These are phyloP conservation scores for Plectosphaerella cucumerina DNA, from an alignment of 2,329 filamentous ascomycete genomes.

Conservation along the genomic window DNA sequence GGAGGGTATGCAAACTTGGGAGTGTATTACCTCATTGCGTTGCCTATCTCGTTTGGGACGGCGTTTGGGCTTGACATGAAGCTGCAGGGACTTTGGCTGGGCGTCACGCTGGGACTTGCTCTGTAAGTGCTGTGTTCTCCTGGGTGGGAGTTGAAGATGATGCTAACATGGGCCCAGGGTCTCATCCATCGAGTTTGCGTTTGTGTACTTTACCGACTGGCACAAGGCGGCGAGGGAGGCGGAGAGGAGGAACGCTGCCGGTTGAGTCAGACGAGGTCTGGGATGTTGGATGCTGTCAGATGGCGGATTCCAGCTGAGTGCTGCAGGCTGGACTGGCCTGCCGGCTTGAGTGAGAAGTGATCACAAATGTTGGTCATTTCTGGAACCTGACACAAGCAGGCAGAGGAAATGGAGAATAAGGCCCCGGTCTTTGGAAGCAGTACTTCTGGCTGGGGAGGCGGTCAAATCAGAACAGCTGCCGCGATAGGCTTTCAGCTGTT, in stretches of 20 bases:
- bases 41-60: constrained; percentile 77
- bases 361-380: too few relatives aligned
- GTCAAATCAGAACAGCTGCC: too few relatives aligned
- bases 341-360: too few relatives aligned
- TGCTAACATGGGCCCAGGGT: constrained; percentile 31
- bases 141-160: neutral
- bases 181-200: constrained; percentile 48
- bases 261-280: too few relatives aligned
- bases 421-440: too few relatives aligned
- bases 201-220: constrained; percentile 50
- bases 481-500: too few relatives aligned
- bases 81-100: constrained; percentile 76
- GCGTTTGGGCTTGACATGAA: constrained; percentile 76
- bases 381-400: too few relatives aligned
- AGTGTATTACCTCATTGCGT: constrained; percentile 79
- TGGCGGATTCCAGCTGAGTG: too few relatives aligned
- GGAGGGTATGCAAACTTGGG: constrained; percentile 86
- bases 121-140: constrained; percentile 40
- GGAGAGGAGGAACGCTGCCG: constrained; percentile 43
- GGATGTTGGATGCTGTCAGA: too few relatives aligned
- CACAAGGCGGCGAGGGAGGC: constrained; percentile 48
- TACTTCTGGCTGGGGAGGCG: too few relatives aligned
- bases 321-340: too few relatives aligned
- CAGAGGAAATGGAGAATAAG: too few relatives aligned
- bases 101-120: constrained; percentile 67